Evolutionary conservation across 352 stramenopile species (phyloP), one percentile per base, ranked within the genome.

Genomic region (Globisporangium yorkense): DNA sequence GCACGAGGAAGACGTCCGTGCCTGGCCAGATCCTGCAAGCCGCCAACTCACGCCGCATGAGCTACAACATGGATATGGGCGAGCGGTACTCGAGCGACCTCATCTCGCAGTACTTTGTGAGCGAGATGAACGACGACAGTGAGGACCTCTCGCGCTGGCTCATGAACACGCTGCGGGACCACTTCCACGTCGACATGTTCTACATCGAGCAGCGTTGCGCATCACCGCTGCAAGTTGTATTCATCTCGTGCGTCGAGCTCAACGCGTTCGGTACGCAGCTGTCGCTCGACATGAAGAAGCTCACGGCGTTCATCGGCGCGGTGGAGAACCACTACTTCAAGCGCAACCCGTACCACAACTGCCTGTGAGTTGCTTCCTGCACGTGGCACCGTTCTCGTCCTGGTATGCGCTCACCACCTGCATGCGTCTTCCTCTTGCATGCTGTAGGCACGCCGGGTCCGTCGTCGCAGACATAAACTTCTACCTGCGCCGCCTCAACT

Each of bases 271-370:
- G 67, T 3, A 51, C 62, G 24, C 61, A 64, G n/a, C 66, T 88
- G n/a, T 58, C 62, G n/a, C 64, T 86, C 33, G 61, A 85, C 33
- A 71, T 81, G 47, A 56, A 66, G 15, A 84, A 83, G 37, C 53
- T 84, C 13, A 24, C 55, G 27, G 59, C 58, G 29, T 84, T 89
- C 63, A 71, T 68, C 21, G 73, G 53, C 1, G 71, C 70, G 21
- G 64, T 89, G n/a, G 76, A 89, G 50, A 76, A 73, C n/a, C 72
- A 77, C 31, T 89, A 86, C 56, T 71, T 76, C 44, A 75, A 70
- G 37, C 71, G 71, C 40, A 90, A 90, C 57, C 75, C 77, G 40
- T 90, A 88, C 56, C 80, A 90, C 68, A 90, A 90, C 61, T 71
- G 62, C 37, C 56, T 89, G 75, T 85, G 78, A 54, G 73, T 69